phyloP scores from a whole-genome alignment of 129 eudicot species.

The Pulicaria dysenterica region DNA sequence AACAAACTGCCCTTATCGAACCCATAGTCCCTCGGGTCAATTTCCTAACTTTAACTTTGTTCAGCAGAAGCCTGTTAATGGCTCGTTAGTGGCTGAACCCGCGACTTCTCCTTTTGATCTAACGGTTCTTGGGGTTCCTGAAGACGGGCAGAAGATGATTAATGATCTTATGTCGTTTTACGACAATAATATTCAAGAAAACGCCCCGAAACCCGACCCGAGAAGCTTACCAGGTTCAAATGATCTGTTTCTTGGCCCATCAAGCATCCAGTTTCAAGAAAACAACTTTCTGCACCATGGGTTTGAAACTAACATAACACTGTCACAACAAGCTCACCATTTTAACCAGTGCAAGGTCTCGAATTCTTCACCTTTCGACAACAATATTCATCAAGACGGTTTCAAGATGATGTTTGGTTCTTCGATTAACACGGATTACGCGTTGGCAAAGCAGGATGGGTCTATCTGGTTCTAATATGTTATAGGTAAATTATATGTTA shows the following conservation, averaged over 20 bases:
- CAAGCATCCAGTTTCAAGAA: slow-evolving; percentile 42
- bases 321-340: slow-evolving; percentile 34
- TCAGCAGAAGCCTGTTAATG: slow-evolving; percentile 34
- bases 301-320: slow-evolving; percentile 36
- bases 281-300: slow-evolving; percentile 43
- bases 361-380: not conserved
- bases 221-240: slow-evolving; percentile 22
- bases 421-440: slow-evolving; percentile 39
- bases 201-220: slow-evolving; percentile 28
- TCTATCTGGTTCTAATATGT: slow-evolving; percentile 51
- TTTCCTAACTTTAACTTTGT: slow-evolving; percentile 38
- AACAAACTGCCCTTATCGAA: slow-evolving; percentile 44
- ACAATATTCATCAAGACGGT: slow-evolving; percentile 38
- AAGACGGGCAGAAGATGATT: slow-evolving; percentile 80
- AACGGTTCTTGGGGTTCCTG: slow-evolving; percentile 61
- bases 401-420: slow-evolving; percentile 55
- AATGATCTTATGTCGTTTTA: slow-evolving; percentile 65
- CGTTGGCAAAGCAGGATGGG: slow-evolving; percentile 41
- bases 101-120: slow-evolving; percentile 42
- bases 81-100: slow-evolving; percentile 7
- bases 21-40: slow-evolving; percentile 18
- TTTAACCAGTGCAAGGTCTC: slow-evolving; percentile 19
- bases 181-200: slow-evolving; percentile 55
- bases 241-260: slow-evolving; percentile 43
- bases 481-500: slow-evolving; percentile 6